Percentiles rank a stretch among this genome's conserved stretches.
Conservation (phyloP, 148 eudicot species). For the Silene latifolia region DNA sequence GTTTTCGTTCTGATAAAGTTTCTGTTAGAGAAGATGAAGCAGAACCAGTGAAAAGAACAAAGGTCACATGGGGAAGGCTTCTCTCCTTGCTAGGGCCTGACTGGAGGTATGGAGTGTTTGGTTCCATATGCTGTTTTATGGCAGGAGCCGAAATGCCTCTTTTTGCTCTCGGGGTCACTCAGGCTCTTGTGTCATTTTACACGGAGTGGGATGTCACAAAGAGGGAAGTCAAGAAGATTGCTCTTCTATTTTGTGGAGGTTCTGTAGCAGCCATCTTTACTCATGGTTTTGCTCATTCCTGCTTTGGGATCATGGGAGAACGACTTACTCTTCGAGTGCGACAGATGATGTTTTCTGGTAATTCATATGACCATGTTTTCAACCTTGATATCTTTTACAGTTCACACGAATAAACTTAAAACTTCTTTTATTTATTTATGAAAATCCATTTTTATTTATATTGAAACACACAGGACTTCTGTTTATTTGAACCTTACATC, state of each 20-base stretch:
- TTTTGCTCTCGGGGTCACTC: conserved; percentile 91
- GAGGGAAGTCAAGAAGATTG: conserved; percentile 70
- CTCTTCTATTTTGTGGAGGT: conserved; percentile 73
- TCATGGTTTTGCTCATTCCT: conserved; percentile 66
- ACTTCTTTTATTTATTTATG: neutral
- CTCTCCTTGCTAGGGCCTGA: conserved; percentile 83
- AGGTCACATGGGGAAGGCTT: conserved; percentile 61
- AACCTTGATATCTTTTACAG: neutral
- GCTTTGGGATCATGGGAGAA: conserved; percentile 93
- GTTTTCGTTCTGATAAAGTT: conserved; percentile 77
- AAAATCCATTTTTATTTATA: neutral
- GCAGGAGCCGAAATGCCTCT: conserved; percentile 90
- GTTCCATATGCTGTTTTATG: conserved; percentile 70
- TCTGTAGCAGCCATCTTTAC: conserved; percentile 59
- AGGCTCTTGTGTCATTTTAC: conserved; percentile 91
- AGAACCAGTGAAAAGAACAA: conserved; percentile 31
- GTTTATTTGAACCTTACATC: neutral
- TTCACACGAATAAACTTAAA: neutral
- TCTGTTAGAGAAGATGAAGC: conserved; percentile 52
- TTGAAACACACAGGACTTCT: neutral
- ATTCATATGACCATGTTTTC: conserved; percentile 8
- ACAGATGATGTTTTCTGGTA: conserved; percentile 93
- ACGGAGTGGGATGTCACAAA: conserved; percentile 90
- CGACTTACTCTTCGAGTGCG: conserved; percentile 92
- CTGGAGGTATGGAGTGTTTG: conserved; percentile 70